Conservation (phyloP, 176 grass and related monocot species). For the Eleusine coracana region DNA sequence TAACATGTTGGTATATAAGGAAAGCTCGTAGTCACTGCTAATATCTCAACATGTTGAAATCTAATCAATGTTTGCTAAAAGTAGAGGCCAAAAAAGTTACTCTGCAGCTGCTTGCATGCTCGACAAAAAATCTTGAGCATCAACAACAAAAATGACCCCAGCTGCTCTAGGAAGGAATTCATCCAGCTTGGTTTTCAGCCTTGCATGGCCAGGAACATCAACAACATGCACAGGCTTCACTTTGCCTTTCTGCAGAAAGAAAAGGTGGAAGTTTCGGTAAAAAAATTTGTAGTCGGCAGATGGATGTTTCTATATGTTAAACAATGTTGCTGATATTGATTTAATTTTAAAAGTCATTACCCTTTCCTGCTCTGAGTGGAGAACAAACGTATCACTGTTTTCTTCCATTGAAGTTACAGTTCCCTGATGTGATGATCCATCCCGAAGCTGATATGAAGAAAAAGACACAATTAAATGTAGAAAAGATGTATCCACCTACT, state of each 20-base stretch:
- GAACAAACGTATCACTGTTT: conserved; percentile 81
- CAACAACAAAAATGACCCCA: conserved; percentile 79
- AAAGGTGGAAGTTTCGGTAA: conserved; percentile 1
- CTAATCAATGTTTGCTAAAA: neutral
- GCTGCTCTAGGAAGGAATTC: conserved; percentile 78
- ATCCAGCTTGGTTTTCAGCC: conserved; percentile 87
- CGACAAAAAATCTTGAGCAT: conserved; percentile 89
- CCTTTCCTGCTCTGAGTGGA: conserved; percentile 76
- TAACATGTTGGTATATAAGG: neutral
- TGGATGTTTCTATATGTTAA: conserved; percentile 1
- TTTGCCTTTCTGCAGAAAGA: conserved; percentile 67
- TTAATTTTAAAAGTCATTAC: conserved; percentile 35
- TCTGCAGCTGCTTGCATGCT: conserved; percentile 84
- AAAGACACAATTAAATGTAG: conserved; percentile 21
- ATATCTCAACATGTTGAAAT: neutral
- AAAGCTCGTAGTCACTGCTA: neutral
- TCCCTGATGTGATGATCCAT: conserved; percentile 90
- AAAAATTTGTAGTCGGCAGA: neutral
- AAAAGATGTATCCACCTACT: neutral
- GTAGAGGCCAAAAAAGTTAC: conserved; percentile 49
- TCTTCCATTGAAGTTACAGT: conserved; percentile 97
- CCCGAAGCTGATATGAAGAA: conserved; percentile 68
- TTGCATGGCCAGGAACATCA: conserved; percentile 98
- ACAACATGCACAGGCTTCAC: conserved; percentile 78
- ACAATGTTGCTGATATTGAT: neutral